Evolutionary conservation across 192 early-diverging fungal species (phyloP), one percentile per base, ranked within the genome.

Genomic region (Linnemannia elongata): DNA sequence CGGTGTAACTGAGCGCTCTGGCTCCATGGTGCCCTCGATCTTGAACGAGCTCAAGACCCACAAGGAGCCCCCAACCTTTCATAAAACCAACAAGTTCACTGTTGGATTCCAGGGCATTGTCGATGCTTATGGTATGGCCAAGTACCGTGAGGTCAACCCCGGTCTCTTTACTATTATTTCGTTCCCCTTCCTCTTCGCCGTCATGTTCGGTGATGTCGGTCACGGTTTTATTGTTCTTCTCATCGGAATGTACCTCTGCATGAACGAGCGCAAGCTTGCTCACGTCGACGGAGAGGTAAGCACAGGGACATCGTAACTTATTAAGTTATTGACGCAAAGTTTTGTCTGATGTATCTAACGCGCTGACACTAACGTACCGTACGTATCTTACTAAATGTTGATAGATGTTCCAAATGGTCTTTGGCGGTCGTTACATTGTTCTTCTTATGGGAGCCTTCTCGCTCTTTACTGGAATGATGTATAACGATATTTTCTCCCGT

Each of bases 191-290:
- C 89, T 99, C 75, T 99, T 99, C 90, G 98, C 99, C 68, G 93
- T 99, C 76, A 99, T 99, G 99, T 99, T 99, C 93, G 99, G 99
- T 77, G 99, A 99, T 89, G 93, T 98, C 47, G 99, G 99, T 69
- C 99, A 99, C 83, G 99, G 98, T 38, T 85, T 97, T 47, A 78
- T 99, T 60, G 93, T 99, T 90, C 90, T 96, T 6, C 77, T 96
- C n/a, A 83, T 89, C 77, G 97, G 94, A 8, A 82, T 91, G 2
- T 96, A 94, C 82, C 89, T 99, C 83, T 93, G 95, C 71, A 49
- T 90, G 45, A 94, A 96, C 79, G 99, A 99, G 91, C 93, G 94
- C 88, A 90, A 92, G 79, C 90, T 99, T 54, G 91, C 89, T 69
- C 95, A 91, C 83, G 91, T 93, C 77, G 94, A 96, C 78, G 95